Conservation (phyloP, 306 rosid species). For the Malus fusca region DNA sequence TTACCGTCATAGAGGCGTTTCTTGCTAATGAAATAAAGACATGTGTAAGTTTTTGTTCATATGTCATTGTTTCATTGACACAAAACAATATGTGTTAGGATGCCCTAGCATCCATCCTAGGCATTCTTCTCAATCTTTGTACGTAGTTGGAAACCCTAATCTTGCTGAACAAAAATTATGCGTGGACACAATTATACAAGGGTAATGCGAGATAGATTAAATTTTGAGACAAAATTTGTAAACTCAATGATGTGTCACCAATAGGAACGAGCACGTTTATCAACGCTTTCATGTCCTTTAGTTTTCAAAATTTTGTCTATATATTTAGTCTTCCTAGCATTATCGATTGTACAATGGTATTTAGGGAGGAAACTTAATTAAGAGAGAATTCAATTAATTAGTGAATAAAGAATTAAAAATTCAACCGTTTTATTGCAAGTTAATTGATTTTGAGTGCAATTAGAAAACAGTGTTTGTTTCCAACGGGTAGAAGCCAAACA, state of each 20-base stretch:
- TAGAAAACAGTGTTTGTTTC: background rate
- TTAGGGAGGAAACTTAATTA: background rate
- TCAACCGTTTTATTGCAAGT: background rate
- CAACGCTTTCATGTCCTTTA: too few species aligned
- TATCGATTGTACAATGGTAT: too few species aligned
- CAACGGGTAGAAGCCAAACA: background rate
- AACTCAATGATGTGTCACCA: too few species aligned
- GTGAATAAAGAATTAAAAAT: background rate
- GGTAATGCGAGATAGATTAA: too few species aligned
- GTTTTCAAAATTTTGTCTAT: too few species aligned
- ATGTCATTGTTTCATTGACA: too few species aligned
- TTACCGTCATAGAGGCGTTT: rapidly evolving
- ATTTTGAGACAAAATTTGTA: too few species aligned
- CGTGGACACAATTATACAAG: background rate
- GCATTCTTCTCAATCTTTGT: background rate
- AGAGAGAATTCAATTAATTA: background rate
- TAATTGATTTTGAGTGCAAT: background rate
- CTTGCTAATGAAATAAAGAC: too few species aligned
- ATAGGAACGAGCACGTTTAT: too few species aligned
- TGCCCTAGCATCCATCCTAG: background rate
- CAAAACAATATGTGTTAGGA: too few species aligned
- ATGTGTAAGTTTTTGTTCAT: too few species aligned
- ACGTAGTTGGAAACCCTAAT: background rate
- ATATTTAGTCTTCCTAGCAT: too few species aligned
- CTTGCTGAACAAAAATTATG: background rate